phyloP scores from a whole-genome alignment of 2,329 filamentous ascomycete genomes.

The Ophiosphaerella herpotricha region DNA sequence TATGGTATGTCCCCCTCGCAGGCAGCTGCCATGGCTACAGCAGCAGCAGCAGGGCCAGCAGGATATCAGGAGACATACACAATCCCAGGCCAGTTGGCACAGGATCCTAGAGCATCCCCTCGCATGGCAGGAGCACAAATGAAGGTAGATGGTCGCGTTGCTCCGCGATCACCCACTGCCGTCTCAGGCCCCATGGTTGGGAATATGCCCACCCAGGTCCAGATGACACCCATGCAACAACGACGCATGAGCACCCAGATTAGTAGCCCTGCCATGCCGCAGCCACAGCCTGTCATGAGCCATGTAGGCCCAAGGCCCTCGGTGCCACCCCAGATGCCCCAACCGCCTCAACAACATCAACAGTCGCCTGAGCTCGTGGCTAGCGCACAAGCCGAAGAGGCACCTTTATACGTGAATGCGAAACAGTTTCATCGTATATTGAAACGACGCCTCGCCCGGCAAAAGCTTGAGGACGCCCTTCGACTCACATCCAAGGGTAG shows the following conservation, averaged over 20 bases:
- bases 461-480: constrained; percentile 90
- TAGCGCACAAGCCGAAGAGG: constrained; percentile 74
- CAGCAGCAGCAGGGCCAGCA: constrained; percentile 82
- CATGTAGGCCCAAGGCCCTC: constrained; percentile 63
- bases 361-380: constrained; percentile 81
- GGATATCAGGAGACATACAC: constrained; percentile 65
- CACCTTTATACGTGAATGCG: constrained; percentile 94
- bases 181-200: constrained; percentile 64
- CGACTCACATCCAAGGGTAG: constrained; percentile 91
- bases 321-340: constrained; percentile 55
- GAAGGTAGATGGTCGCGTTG: constrained; percentile 70
- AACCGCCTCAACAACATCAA: constrained; percentile 68
- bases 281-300: constrained; percentile 75
- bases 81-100: constrained; percentile 64
- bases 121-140: constrained; percentile 70
- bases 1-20: constrained; percentile 84
- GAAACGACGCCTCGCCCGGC: constrained; percentile 89
- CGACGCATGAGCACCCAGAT: constrained; percentile 50
- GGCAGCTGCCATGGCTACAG: constrained; percentile 91
- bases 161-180: constrained; percentile 76
- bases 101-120: constrained; percentile 68
- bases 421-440: constrained; percentile 98
- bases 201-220: constrained; percentile 44
- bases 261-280: constrained; percentile 60
- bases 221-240: constrained; percentile 46